Conservation (phyloP, 225 moss, liverwort and hornwort species). For the Ulota crispa region DNA sequence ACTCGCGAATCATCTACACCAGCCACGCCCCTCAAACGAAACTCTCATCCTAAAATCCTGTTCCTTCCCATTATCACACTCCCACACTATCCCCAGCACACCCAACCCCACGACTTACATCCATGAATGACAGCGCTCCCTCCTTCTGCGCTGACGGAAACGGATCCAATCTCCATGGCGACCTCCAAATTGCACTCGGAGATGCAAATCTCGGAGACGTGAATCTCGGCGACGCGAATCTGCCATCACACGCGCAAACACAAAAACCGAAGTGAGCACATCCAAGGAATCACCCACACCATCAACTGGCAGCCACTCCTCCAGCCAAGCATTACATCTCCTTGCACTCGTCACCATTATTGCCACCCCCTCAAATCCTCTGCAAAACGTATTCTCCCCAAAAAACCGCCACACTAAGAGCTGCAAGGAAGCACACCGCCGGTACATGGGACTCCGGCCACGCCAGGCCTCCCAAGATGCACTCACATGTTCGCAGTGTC, state of each 20-base stretch:
- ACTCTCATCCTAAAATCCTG: fast-evolving
- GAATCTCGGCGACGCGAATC: conserved; percentile 49
- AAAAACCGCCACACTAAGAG: fast-evolving
- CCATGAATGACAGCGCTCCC: conserved; percentile 60
- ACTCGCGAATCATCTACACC: fast-evolving
- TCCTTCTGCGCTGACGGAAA: conserved; percentile 64
- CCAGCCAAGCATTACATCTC: background rate
- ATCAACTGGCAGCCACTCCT: fast-evolving
- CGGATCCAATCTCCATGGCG: conserved; percentile 81
- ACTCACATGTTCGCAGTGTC: conserved; percentile 53
- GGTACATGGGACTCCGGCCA: fast-evolving
- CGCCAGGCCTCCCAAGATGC: background rate
- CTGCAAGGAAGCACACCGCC: fast-evolving
- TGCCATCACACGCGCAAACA: conserved; percentile 2
- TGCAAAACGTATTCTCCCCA: fast-evolving
- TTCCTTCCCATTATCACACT: background rate
- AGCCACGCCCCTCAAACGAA: fast-evolving
- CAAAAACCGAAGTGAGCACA: background rate
- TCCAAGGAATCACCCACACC: fast-evolving
- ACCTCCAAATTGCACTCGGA: conserved; percentile 79
- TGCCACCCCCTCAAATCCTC: too few relatives aligned
- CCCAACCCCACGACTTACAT: conserved; percentile 37
- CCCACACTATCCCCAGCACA: too few relatives aligned
- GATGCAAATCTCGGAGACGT: conserved; percentile 52
- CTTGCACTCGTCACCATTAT: fast-evolving